Evolutionary conservation across 1,139 yeast species (phyloP).

Genomic region (Hyphopichia khmerensis): DNA sequence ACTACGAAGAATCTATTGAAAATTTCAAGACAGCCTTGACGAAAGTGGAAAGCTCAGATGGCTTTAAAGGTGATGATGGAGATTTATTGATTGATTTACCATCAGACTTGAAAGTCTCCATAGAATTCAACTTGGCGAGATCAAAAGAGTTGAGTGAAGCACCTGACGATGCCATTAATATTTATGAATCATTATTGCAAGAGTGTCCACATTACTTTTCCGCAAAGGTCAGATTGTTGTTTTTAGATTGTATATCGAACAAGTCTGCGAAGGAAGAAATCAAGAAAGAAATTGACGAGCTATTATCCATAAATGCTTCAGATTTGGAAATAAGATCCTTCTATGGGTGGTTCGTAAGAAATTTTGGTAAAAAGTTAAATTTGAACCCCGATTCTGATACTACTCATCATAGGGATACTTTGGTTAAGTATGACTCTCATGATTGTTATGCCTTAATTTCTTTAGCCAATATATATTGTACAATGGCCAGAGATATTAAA

Average conservation of each 20-base stretch:
- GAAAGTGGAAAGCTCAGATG: conserved; percentile 15
- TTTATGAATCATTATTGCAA: conserved; percentile 56
- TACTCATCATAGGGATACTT: conserved; percentile 78
- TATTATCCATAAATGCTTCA: conserved; percentile 55
- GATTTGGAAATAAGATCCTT: conserved; percentile 85
- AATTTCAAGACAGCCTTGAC: conserved; percentile 52
- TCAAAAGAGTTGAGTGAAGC: conserved; percentile 50
- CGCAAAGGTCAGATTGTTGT: conserved; percentile 71
- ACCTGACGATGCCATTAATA: conserved; percentile 40
- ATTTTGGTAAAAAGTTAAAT: conserved; percentile 56
- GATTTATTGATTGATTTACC: conserved; percentile 24
- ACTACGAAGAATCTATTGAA: conserved; percentile 40
- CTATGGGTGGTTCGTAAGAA: conserved; percentile 83
- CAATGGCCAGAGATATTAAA: conserved; percentile 78
- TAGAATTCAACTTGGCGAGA: conserved; percentile 65
- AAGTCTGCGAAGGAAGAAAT: conserved; percentile 42
- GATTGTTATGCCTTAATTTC: conserved; percentile 89
- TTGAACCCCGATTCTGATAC: conserved; percentile 65
- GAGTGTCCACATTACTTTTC: conserved; percentile 72
- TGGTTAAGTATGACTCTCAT: conserved; percentile 79
- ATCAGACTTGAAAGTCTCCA: conserved; percentile 42
- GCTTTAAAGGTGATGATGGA: conserved; percentile 24
- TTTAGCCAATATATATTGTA: conserved; percentile 81
- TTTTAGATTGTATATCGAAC: conserved; percentile 43
- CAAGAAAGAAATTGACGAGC: conserved; percentile 49